Percentiles rank a stretch among this genome's conserved stretches.
Conservation (phyloP, 2,329 filamentous ascomycete species). For the Monilinia aucupariae region DNA sequence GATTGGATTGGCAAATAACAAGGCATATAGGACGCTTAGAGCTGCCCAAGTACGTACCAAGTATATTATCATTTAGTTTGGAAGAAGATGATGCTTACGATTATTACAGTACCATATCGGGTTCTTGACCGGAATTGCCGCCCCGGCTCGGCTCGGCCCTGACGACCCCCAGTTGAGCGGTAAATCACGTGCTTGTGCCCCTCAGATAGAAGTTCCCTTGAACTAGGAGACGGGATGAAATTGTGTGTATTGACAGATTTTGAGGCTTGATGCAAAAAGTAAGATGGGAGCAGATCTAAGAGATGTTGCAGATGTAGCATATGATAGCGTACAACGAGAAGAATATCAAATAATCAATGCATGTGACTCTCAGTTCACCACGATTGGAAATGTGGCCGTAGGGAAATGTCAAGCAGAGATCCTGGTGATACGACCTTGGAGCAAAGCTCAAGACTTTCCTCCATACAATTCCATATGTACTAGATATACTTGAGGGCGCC, state of each 20-base stretch:
- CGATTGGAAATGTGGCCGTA: not conserved
- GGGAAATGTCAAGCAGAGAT: not conserved
- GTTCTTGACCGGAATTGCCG: conserved; percentile 1
- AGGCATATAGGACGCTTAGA: not conserved
- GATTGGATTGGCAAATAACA: not conserved
- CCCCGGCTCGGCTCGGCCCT: not conserved
- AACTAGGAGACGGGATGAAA: not conserved
- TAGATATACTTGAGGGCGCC: not conserved
- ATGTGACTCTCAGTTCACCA: not conserved
- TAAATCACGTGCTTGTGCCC: not conserved
- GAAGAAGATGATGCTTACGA: not conserved
- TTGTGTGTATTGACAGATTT: not conserved
- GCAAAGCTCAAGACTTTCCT: not conserved
- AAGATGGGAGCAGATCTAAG: too few species aligned
- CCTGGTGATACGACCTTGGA: not conserved
- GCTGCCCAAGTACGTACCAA: not conserved
- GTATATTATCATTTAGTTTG: not conserved
- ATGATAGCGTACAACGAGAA: not conserved
- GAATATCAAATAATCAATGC: not conserved
- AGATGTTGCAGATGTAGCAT: not conserved
- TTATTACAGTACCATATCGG: not conserved
- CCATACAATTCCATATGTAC: not conserved
- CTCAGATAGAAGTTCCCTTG: not conserved
- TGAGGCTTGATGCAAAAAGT: not conserved
- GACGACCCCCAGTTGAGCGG: not conserved